phyloP scores from a whole-genome alignment of 1,284 basidiomycete genomes.

The Stereum hirsutum region DNA sequence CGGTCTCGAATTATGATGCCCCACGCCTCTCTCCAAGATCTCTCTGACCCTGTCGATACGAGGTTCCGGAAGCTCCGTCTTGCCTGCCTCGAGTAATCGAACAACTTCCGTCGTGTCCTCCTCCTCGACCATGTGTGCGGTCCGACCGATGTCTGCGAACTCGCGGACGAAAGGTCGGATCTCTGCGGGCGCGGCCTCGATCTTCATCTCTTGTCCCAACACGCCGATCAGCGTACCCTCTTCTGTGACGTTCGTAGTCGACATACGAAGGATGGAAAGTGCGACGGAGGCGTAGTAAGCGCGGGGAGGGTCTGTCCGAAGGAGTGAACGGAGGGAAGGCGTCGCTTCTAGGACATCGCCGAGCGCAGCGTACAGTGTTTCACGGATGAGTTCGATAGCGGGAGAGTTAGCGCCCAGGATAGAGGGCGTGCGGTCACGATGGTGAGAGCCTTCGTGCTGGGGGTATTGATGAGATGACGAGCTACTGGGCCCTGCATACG shows the following conservation, averaged over 20 bases:
- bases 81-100: slow-evolving; percentile 32
- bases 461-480: slow-evolving; percentile 16
- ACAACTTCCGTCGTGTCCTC: slow-evolving; percentile 51
- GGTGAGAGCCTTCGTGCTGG: slow-evolving; percentile 29
- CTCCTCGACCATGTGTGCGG: slow-evolving; percentile 40
- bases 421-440: slow-evolving; percentile 50
- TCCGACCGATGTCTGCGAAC: slow-evolving; percentile 45
- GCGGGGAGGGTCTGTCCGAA: slow-evolving; percentile 52
- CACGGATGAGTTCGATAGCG: slow-evolving; percentile 67
- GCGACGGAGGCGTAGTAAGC: slow-evolving; percentile 73
- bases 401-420: slow-evolving; percentile 46
- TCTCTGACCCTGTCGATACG: slow-evolving; percentile 49
- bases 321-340: slow-evolving; percentile 40
- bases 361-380: slow-evolving; percentile 73
- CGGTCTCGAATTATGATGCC: slow-evolving; percentile 20
- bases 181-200: slow-evolving; percentile 45
- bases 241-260: slow-evolving; percentile 34
- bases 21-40: slow-evolving; percentile 54
- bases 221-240: slow-evolving; percentile 51
- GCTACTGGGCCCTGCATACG: too few species aligned
- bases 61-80: slow-evolving; percentile 33
- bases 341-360: slow-evolving; percentile 54
- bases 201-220: slow-evolving; percentile 38
- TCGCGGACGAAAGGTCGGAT: slow-evolving; percentile 63
- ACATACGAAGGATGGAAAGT: slow-evolving; percentile 63